A percentile compares a stretch with the other conserved stretches of the same genome.
Conservation (phyloP, 2,329 filamentous ascomycete genomes). For the Esteya vermicola region DNA sequence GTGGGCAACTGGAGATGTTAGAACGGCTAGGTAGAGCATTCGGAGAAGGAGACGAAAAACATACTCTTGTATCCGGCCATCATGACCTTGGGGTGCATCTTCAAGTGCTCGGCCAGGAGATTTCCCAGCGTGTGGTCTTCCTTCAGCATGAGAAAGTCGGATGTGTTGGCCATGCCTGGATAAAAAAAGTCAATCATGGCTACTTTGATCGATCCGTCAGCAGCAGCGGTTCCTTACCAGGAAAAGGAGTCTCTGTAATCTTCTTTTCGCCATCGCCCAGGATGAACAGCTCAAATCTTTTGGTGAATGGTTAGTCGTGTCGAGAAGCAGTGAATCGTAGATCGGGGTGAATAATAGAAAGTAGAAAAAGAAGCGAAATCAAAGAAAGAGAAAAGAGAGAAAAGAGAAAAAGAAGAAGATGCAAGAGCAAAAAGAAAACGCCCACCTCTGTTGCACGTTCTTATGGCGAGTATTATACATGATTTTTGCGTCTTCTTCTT, state of each 20-base stretch:
- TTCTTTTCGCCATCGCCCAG: conserved; percentile 85
- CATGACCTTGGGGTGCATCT: conserved; percentile 68
- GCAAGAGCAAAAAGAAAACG: background rate
- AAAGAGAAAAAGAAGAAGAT: conserved; percentile 2
- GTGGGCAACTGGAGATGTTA: conserved; percentile 29
- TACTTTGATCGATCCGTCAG: background rate
- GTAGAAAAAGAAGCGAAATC: conserved; percentile 1
- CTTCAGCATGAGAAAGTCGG: conserved; percentile 89
- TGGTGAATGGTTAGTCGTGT: conserved; percentile 20
- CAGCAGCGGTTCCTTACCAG: conserved; percentile 64
- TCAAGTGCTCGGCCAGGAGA: conserved; percentile 71
- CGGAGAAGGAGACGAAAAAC: conserved; percentile 11
- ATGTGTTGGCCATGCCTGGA: conserved; percentile 84
- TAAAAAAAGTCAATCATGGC: background rate
- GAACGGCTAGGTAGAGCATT: background rate
- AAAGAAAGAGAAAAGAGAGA: conserved; percentile 7
- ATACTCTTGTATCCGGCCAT: conserved; percentile 86
- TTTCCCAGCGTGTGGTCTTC: conserved; percentile 96
- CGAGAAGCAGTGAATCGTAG: background rate
- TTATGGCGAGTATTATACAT: conserved; percentile 23
- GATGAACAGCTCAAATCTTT: conserved; percentile 90
- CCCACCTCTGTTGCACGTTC: conserved; percentile 22
- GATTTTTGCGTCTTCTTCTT: no score
- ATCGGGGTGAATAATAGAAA: no score
- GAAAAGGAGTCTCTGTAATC: conserved; percentile 76